These are phyloP conservation scores for Pichia heedii DNA, from an alignment of 805 yeast genomes.

Conservation along the genomic window DNA sequence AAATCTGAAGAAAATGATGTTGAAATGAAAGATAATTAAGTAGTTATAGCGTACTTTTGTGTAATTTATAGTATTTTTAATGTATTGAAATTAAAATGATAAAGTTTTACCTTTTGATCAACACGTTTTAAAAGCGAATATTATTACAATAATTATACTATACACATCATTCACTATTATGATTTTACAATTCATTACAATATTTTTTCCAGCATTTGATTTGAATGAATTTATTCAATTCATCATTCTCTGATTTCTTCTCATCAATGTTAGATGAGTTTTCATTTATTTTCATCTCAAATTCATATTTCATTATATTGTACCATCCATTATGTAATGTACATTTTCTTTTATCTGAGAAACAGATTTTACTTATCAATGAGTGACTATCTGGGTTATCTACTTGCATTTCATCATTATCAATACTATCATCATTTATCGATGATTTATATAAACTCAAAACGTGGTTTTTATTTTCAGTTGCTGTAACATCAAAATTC, in stretches of 20 bases:
- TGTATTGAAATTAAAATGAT: no score
- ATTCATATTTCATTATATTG: conserved; percentile 26
- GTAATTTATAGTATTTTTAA: no score
- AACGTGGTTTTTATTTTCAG: conserved; percentile 8
- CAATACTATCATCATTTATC: conserved; percentile 1
- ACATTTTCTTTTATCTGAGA: conserved; percentile 49
- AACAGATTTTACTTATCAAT: conserved; percentile 30
- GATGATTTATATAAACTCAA: conserved; percentile 12
- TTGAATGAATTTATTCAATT: conserved; percentile 26
- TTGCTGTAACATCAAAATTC: conserved; percentile 2
- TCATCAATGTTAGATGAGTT: conserved; percentile 14
- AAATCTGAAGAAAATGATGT: conserved; percentile 19
- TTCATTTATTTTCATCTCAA: conserved; percentile 27
- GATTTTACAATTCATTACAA: conserved; percentile 1
- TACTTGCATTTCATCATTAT: background rate
- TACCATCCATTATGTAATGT: conserved; percentile 36
- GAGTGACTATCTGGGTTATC: background rate
- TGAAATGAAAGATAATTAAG: conserved; percentile 24
- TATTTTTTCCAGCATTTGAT: conserved; percentile 26
- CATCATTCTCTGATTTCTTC: conserved; percentile 15
- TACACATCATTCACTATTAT: background rate
- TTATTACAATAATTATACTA: no score
- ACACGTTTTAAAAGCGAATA: no score
- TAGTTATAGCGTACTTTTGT: background rate
- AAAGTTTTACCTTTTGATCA: no score